Conservation (phyloP, 768 basidiomycete species). For the Suillus subaureus region DNA sequence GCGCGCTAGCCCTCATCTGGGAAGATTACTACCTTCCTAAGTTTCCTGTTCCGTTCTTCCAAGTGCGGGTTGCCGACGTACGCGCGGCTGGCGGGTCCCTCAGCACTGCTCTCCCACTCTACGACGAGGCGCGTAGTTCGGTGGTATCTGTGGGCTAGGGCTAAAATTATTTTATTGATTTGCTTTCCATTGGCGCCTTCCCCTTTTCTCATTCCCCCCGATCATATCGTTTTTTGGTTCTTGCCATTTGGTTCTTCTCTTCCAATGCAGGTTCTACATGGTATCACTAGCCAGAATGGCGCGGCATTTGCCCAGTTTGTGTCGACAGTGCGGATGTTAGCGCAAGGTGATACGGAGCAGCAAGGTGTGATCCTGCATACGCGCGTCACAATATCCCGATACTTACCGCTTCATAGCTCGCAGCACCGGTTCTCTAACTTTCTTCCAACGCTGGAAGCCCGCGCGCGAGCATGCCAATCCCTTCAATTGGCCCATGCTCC, state of each 20-base stretch:
- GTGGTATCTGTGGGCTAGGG: background rate
- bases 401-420: slow-evolving; percentile 10
- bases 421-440: slow-evolving; percentile 25
- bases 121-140: slow-evolving; percentile 29
- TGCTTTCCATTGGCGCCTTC: slow-evolving; percentile 5
- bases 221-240: background rate
- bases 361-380: slow-evolving; percentile 25
- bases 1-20: slow-evolving; percentile 31
- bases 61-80: slow-evolving; percentile 35
- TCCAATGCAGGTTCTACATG: slow-evolving; percentile 23
- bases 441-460: slow-evolving; percentile 36
- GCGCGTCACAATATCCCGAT: background rate
- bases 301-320: slow-evolving; percentile 29
- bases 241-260: background rate
- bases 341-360: slow-evolving; percentile 26
- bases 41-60: slow-evolving; percentile 33
- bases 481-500: slow-evolving; percentile 37
- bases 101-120: slow-evolving; percentile 30
- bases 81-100: slow-evolving; percentile 33
- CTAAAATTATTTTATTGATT: background rate
- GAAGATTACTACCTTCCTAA: slow-evolving; percentile 35
- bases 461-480: slow-evolving; percentile 35
- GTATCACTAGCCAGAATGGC: slow-evolving; percentile 21
- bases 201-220: background rate
- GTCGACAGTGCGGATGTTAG: slow-evolving; percentile 23